Percentiles rank a stretch among this genome's conserved stretches.
These are phyloP conservation scores for Malassezia yamatoensis DNA, from an alignment of 1,284 basidiomycete genomes.

Conservation along the genomic window DNA sequence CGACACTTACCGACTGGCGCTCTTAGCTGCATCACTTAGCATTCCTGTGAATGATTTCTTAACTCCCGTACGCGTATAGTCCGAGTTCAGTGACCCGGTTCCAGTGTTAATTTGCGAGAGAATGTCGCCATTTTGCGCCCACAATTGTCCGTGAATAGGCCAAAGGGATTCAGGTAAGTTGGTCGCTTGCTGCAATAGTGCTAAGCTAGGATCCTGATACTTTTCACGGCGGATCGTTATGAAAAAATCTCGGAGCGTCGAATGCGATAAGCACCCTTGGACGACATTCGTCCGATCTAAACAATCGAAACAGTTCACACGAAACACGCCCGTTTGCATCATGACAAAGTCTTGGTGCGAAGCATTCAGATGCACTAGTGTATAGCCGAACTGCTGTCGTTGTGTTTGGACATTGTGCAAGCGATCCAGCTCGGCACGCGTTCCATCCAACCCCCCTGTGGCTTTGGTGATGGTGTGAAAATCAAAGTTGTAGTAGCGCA, in stretches of 20 bases:
- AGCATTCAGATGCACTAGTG: slow-evolving; percentile 55
- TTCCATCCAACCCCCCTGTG: slow-evolving; percentile 72
- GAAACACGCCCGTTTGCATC: slow-evolving; percentile 73
- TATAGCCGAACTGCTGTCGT: slow-evolving; percentile 74
- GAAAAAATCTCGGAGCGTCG: slow-evolving; percentile 20
- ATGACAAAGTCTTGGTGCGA: slow-evolving; percentile 1
- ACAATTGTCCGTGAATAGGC: slow-evolving; percentile 78
- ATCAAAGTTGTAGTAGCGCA: slow-evolving; percentile 60
- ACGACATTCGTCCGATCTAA: slow-evolving; percentile 97
- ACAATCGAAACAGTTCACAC: slow-evolving; percentile 91
- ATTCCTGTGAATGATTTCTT: slow-evolving; percentile 61
- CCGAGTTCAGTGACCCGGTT: slow-evolving; percentile 89
- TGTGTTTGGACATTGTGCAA: slow-evolving; percentile 49
- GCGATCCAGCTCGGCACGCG: slow-evolving; percentile 64
- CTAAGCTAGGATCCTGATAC: neutral
- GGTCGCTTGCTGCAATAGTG: slow-evolving; percentile 35
- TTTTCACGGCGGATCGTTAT: neutral
- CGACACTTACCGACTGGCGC: slow-evolving; percentile 46
- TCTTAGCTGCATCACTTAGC: slow-evolving; percentile 90
- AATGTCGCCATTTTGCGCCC: slow-evolving; percentile 57
- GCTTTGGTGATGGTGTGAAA: slow-evolving; percentile 74
- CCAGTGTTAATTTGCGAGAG: slow-evolving; percentile 76
- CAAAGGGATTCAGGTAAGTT: slow-evolving; percentile 56
- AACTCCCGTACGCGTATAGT: slow-evolving; percentile 73
- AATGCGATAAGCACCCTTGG: slow-evolving; percentile 57